Conservation (phyloP, 1,139 yeast genomes). For the Candida smagusa region DNA sequence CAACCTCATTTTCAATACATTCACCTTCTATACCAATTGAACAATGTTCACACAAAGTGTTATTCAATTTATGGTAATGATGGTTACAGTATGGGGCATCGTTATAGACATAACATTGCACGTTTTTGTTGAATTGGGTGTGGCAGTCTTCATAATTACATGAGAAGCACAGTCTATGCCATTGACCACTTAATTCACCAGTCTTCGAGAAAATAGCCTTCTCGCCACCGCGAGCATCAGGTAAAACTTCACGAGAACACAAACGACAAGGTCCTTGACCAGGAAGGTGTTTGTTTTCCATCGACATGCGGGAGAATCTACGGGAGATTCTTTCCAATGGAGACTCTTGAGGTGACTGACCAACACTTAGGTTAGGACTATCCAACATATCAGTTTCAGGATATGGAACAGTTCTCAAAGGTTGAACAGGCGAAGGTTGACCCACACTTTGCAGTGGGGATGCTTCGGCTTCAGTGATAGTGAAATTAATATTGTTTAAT, state of each 20-base stretch:
- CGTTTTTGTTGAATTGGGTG: slow-evolving; percentile 51
- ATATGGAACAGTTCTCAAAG: neutral
- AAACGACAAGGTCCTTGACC: slow-evolving; percentile 75
- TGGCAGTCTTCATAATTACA: slow-evolving; percentile 59
- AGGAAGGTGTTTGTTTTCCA: slow-evolving; percentile 37
- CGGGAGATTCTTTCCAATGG: slow-evolving; percentile 2
- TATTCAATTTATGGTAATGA: slow-evolving; percentile 78
- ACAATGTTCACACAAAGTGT: slow-evolving; percentile 72
- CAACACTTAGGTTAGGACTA: neutral
- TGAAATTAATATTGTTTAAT: slow-evolving; percentile 25
- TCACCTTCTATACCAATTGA: slow-evolving; percentile 81
- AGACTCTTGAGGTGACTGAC: neutral
- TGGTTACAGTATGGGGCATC: slow-evolving; percentile 79
- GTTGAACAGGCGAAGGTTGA: neutral
- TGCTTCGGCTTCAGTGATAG: slow-evolving; percentile 6
- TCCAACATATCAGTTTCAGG: neutral
- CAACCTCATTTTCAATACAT: slow-evolving; percentile 74
- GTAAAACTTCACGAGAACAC: slow-evolving; percentile 48
- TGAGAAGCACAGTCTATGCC: slow-evolving; percentile 86
- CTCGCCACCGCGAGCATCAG: slow-evolving; percentile 46
- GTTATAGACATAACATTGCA: slow-evolving; percentile 73
- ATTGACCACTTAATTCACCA: slow-evolving; percentile 82
- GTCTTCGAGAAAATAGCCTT: slow-evolving; percentile 69
- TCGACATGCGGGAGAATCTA: slow-evolving; percentile 2
- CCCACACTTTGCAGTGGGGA: slow-evolving; percentile 1